A percentile compares a stretch with the other conserved stretches of the same genome.
Conservation (phyloP, 139 green algal genomes). For the Picochlorum costavermella region DNA sequence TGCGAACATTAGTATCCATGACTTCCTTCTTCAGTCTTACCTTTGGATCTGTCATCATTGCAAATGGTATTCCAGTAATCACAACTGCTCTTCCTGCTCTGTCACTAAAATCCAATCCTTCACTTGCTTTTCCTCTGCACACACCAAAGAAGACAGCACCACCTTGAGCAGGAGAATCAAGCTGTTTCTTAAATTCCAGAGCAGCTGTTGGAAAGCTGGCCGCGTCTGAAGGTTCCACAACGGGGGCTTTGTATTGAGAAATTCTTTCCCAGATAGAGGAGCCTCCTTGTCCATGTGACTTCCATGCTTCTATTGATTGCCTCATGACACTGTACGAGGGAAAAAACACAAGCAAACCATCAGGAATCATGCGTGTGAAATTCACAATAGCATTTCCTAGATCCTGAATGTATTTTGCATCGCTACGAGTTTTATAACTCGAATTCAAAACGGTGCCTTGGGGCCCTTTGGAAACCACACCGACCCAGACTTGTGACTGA, state of each 20-base stretch:
- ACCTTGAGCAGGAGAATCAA: conserved; percentile 45
- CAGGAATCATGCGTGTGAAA: conserved; percentile 74
- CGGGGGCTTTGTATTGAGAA: conserved; percentile 59
- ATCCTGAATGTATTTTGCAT: conserved; percentile 52
- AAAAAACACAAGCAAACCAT: conserved; percentile 96
- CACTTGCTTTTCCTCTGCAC: conserved; percentile 79
- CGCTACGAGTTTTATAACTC: conserved; percentile 63
- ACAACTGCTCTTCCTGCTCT: conserved; percentile 77
- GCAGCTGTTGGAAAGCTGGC: conserved; percentile 44
- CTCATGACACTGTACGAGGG: conserved; percentile 72
- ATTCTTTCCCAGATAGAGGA: conserved; percentile 83
- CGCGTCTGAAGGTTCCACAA: conserved; percentile 75
- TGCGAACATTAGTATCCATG: conserved; percentile 26
- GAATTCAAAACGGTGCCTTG: conserved; percentile 70
- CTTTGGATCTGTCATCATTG: conserved; percentile 54
- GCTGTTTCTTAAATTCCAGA: conserved; percentile 60
- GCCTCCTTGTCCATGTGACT: conserved; percentile 23
- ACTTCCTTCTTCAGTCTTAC: conserved; percentile 67
- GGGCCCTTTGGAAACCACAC: conserved; percentile 72
- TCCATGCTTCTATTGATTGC: conserved; percentile 70
- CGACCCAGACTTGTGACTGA: conserved; percentile 73
- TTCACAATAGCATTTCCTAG: conserved; percentile 73
- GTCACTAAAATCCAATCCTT: conserved; percentile 97
- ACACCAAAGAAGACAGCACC: conserved; percentile 92
- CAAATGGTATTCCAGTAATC: conserved; percentile 91